These are phyloP conservation scores for Fusarium siculi DNA, from an alignment of 2,329 filamentous ascomycete species.

Conservation along the genomic window DNA sequence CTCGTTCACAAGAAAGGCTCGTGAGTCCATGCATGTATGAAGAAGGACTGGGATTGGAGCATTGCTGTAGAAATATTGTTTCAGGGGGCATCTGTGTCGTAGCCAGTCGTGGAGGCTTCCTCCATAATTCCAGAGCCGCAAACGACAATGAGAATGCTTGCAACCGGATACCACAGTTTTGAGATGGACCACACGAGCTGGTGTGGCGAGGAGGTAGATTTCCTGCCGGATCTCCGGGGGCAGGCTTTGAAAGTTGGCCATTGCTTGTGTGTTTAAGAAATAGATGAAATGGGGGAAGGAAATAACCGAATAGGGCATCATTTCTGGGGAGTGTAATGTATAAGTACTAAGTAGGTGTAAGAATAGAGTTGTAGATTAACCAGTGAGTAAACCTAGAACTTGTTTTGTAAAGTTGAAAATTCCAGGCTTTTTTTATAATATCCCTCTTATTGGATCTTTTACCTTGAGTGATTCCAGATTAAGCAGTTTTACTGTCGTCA, in stretches of 20 bases:
- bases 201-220: not conserved
- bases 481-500: no score
- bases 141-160: not conserved
- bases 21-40: not conserved
- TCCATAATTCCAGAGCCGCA: no score
- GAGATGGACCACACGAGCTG: not conserved
- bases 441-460: not conserved
- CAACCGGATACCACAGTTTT: not conserved
- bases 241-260: not conserved
- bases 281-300: not conserved
- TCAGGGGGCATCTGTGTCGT: not conserved
- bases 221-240: not conserved
- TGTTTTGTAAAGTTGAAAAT: not conserved
- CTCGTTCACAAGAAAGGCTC: not conserved
- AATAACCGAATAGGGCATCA: not conserved
- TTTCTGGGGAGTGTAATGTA: not conserved
- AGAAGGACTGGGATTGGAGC: not conserved
- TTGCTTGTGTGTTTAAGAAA: not conserved
- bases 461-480: not conserved
- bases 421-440: not conserved
- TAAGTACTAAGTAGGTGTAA: not conserved
- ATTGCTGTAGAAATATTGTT: not conserved
- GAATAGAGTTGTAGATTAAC: not conserved
- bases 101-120: not conserved
- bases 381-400: not conserved